These are phyloP conservation scores for Bipolaris sorokiniana DNA, from an alignment of 2,329 filamentous ascomycete species.

Conservation along the genomic window DNA sequence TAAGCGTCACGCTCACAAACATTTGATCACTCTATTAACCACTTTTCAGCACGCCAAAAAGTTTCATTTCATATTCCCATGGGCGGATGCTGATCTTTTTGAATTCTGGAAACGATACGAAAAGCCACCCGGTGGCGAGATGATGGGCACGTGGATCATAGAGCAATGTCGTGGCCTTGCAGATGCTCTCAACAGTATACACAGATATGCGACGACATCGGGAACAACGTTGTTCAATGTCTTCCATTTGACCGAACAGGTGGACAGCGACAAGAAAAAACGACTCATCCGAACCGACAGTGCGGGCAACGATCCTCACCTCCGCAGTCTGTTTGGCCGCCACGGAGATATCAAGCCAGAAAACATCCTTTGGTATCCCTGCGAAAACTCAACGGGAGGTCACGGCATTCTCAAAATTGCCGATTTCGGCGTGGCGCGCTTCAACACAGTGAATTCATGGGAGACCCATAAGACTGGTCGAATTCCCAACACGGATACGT, in stretches of 20 bases:
- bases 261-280: not conserved
- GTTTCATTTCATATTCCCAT: constrained; percentile 15
- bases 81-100: constrained; percentile 15
- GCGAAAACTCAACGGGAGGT: not conserved
- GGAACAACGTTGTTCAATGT: not conserved
- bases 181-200: constrained; percentile 6
- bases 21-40: not conserved
- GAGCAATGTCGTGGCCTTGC: constrained; percentile 15
- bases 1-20: not conserved
- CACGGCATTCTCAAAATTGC: constrained; percentile 38
- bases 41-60: not conserved
- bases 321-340: constrained; percentile 32
- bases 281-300: not conserved
- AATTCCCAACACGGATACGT: constrained; percentile 34
- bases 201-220: constrained; percentile 6
- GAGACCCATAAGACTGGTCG: not conserved
- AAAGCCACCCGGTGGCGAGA: not conserved
- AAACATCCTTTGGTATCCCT: constrained; percentile 45
- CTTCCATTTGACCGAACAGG: not conserved
- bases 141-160: not conserved
- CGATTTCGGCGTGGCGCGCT: constrained; percentile 36
- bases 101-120: not conserved
- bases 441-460: constrained; percentile 8
- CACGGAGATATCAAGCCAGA: constrained; percentile 48
- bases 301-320: not conserved